phyloP scores from a whole-genome alignment of 768 basidiomycete species.

The Aureoboletus auriporus region DNA sequence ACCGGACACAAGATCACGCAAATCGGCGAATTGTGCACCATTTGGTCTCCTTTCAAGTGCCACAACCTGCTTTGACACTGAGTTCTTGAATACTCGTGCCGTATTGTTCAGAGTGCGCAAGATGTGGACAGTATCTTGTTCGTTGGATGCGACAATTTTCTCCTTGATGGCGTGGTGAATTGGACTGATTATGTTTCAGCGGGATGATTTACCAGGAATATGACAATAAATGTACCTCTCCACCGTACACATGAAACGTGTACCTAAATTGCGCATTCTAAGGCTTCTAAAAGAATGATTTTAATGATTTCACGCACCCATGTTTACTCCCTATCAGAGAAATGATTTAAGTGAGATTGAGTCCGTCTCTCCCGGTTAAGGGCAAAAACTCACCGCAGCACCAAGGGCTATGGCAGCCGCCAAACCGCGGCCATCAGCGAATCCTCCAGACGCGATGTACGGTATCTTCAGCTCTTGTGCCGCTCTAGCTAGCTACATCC shows the following conservation, averaged over 20 bases:
- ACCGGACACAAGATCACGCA: constrained; percentile 74
- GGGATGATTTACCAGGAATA: neutral
- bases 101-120: constrained; percentile 86
- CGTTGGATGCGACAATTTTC: constrained; percentile 78
- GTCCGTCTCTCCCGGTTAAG: neutral
- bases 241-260: constrained; percentile 89
- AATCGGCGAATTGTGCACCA: constrained; percentile 84
- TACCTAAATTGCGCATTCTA: constrained; percentile 36
- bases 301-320: constrained; percentile 42
- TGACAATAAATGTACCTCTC: constrained; percentile 52
- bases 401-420: constrained; percentile 80
- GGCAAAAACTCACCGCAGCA: constrained; percentile 53
- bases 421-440: constrained; percentile 83
- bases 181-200: constrained; percentile 43
- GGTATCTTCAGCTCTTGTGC: constrained; percentile 80
- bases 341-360: neutral
- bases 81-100: constrained; percentile 84
- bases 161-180: constrained; percentile 91
- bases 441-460: constrained; percentile 87
- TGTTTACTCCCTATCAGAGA: constrained; percentile 69
- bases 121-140: constrained; percentile 84
- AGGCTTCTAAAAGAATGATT: neutral
- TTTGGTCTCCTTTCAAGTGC: constrained; percentile 73
- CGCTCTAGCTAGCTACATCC: constrained; percentile 72
- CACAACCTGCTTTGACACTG: constrained; percentile 81